These are phyloP conservation scores for Chlorella vulgaris DNA, from an alignment of 139 green algal genomes.

Conservation along the genomic window DNA sequence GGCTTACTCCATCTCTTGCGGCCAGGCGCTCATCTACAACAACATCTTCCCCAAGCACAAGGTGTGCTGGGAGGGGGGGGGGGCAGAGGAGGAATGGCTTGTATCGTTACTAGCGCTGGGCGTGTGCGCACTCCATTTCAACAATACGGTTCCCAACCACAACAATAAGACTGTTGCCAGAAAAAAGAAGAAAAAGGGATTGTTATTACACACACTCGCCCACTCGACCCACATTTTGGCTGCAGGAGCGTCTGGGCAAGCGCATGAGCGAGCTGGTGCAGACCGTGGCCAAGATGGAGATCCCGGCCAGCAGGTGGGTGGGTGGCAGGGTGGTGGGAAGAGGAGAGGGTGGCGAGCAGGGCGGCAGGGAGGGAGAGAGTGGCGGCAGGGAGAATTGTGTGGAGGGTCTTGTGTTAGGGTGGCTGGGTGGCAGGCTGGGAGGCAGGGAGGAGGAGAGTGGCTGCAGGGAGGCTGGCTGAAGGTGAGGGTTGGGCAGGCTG, in stretches of 20 bases:
- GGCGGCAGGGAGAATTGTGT: not conserved
- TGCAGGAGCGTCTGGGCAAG: constrained; percentile 79
- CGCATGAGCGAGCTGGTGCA: constrained; percentile 76
- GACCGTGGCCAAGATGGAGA: constrained; percentile 86
- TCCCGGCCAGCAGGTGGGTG: constrained; percentile 62
- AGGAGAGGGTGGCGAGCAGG: not conserved
- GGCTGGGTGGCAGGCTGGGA: not conserved
- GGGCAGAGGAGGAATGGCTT: not conserved
- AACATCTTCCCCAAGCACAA: constrained; percentile 98
- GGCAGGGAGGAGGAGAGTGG: not conserved
- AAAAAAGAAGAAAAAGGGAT: too few relatives aligned
- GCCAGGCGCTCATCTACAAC: constrained; percentile 95
- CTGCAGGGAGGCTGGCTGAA: not conserved
- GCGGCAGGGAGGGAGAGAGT: not conserved
- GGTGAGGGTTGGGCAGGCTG: too few relatives aligned
- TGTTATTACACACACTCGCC: too few relatives aligned
- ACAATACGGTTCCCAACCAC: too few relatives aligned
- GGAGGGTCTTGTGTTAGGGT: not conserved
- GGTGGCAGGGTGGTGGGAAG: not conserved
- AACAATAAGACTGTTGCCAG: too few relatives aligned
- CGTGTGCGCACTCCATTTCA: too few relatives aligned
- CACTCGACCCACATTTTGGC: not conserved
- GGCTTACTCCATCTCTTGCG: constrained; percentile 94
- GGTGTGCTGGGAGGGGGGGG: not conserved
- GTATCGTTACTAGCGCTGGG: not conserved